Evolutionary conservation across 495 filamentous ascomycete genomes (phyloP), one percentile per base, ranked within the genome.

Genomic region (Trichocladium uniseriatum): DNA sequence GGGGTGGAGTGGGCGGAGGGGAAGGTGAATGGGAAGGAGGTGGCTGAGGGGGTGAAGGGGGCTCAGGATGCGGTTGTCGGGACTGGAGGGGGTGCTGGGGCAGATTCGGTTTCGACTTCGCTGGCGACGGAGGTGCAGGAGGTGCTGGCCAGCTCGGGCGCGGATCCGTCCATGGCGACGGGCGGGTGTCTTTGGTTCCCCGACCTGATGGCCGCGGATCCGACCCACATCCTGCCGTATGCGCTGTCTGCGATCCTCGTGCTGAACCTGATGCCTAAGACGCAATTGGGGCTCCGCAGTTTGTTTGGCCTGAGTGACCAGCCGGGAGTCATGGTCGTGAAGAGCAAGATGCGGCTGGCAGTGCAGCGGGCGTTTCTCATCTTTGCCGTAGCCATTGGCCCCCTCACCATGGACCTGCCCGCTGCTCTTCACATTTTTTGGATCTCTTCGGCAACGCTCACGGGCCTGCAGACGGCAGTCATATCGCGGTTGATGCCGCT

Each of bases 161-260:
- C 39, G 6, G 59, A 62, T 15, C 11, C 16, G 6, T 37, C 52
- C 6, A 42, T 57, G 43, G 77, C 38, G 79, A 87, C 65, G 2
- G 90, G 87, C 53, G 90, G 90, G 10, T 77, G 78, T 3, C 70
- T 88, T 6, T 97, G 89, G 88, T 90, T 92, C 60, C 73, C 78
- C 4, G 77, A 95, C 64, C 77, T 97, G 5, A 70, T 82, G 13
- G 71, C 68, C 6, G 69, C 83, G 19, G 90, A 96, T 60, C 77
- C 86, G 1, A 74, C 76, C 20, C 70, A 80, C n/a, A 53, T 80
- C 18, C 73, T 96, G 1, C 86, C 89, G 0, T 52, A 78, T 14
- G 53, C 76, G 0, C 66, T 90, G 14, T 79, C 75, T 1, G 68
- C 59, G 6, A 43, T 69, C 18, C 49, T 83, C 6, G 59, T 79